These are phyloP conservation scores for Helianthus annuus DNA, from an alignment of 129 eudicot species.

Conservation along the genomic window DNA sequence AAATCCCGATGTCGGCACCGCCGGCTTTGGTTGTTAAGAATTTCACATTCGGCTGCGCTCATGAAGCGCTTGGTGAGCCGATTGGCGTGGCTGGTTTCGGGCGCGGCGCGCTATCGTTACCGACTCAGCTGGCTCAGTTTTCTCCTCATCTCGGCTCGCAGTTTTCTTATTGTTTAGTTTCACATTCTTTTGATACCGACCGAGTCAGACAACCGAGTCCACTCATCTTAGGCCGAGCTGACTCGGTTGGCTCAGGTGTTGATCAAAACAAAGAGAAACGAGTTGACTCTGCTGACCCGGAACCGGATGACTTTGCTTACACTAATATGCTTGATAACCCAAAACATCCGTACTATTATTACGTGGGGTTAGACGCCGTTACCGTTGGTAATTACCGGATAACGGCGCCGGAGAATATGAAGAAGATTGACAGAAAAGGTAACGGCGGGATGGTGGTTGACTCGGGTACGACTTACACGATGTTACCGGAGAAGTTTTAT, in stretches of 20 bases:
- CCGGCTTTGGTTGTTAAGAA: slow-evolving; percentile 36
- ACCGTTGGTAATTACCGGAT: slow-evolving; percentile 57
- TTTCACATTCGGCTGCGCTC: slow-evolving; percentile 90
- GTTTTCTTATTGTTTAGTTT: slow-evolving; percentile 79
- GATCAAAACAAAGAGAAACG: slow-evolving; percentile 17
- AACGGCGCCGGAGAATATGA: slow-evolving; percentile 55
- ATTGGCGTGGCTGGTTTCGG: slow-evolving; percentile 97
- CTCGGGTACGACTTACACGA: slow-evolving; percentile 87
- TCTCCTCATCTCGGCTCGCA: slow-evolving; percentile 74
- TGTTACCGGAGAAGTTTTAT: slow-evolving; percentile 59
- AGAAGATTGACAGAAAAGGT: slow-evolving; percentile 56
- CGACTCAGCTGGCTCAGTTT: slow-evolving; percentile 64
- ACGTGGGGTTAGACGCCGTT: slow-evolving; percentile 69
- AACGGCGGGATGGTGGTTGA: slow-evolving; percentile 98
- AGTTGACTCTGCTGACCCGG: not conserved
- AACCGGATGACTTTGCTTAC: slow-evolving; percentile 34
- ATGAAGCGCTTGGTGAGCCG: slow-evolving; percentile 79
- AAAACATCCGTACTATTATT: slow-evolving; percentile 72
- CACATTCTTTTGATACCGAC: slow-evolving; percentile 69
- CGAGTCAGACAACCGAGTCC: slow-evolving; percentile 69
- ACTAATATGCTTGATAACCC: slow-evolving; percentile 73
- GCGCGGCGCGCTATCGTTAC: slow-evolving; percentile 74
- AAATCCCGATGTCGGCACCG: slow-evolving; percentile 53
- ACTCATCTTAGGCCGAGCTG: slow-evolving; percentile 74
- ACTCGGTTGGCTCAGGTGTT: slow-evolving; percentile 26